These are phyloP conservation scores for Botrytis deweyae DNA, from an alignment of 2,329 filamentous ascomycete genomes.

Conservation along the genomic window DNA sequence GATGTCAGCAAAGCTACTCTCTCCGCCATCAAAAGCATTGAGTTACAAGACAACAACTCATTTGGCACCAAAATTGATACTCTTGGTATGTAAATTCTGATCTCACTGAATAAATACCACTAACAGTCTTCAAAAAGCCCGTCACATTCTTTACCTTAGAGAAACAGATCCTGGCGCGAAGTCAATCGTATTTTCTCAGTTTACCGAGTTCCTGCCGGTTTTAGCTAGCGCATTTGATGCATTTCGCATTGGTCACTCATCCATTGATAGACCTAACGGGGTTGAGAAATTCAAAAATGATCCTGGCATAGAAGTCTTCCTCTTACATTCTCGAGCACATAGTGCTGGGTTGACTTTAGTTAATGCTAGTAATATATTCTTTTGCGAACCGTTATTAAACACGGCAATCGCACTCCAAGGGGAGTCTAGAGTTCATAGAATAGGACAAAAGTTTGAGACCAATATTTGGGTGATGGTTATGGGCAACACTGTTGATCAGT, in stretches of 20 bases:
- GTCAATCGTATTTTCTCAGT: conserved; percentile 92
- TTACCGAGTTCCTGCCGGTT: conserved; percentile 75
- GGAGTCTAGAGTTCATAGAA: conserved; percentile 91
- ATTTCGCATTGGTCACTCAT: conserved; percentile 71
- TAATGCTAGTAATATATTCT: conserved; percentile 89
- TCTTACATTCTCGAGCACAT: conserved; percentile 86
- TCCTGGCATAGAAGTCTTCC: conserved; percentile 72
- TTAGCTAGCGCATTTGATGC: conserved; percentile 67
- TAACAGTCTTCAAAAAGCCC: conserved; percentile 42
- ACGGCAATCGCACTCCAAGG: conserved; percentile 92
- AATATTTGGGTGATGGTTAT: conserved; percentile 95
- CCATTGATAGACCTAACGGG: conserved; percentile 67
- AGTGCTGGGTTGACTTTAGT: conserved; percentile 88
- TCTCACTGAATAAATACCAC: neutral
- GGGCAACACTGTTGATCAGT: conserved; percentile 87
- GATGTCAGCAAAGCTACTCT: conserved; percentile 70
- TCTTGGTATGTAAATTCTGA: conserved; percentile 40
- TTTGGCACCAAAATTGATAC: conserved; percentile 93
- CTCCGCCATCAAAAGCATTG: conserved; percentile 77
- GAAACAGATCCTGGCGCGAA: conserved; percentile 83
- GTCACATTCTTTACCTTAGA: conserved; percentile 84
- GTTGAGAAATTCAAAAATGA: conserved; percentile 77
- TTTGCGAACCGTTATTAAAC: conserved; percentile 92
- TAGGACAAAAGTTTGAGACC: conserved; percentile 83
- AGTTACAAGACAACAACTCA: conserved; percentile 63